Evolutionary conservation across 805 yeast genomes (phyloP).

Genomic region (Pichia sporocuriosa): DNA sequence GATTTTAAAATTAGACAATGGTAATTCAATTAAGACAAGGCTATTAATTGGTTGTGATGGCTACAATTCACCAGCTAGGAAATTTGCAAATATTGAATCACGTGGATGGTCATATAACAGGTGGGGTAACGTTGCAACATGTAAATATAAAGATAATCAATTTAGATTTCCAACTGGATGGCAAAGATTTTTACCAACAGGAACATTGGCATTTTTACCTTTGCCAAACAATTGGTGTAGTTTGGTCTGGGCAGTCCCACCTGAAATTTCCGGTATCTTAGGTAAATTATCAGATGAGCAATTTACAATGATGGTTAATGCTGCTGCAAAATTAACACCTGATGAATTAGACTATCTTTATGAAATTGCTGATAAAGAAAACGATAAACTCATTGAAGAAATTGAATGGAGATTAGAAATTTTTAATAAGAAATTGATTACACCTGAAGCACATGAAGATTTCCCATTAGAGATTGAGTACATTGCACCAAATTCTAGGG

Average conservation of each 20-base stretch:
- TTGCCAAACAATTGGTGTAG: conserved; percentile 83
- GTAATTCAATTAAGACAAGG: conserved; percentile 57
- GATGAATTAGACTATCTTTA: conserved; percentile 73
- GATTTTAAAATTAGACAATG: conserved; percentile 56
- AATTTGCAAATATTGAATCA: conserved; percentile 71
- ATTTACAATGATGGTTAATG: conserved; percentile 71
- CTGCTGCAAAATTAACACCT: conserved; percentile 73
- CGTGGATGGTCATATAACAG: conserved; percentile 89
- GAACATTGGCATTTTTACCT: conserved; percentile 90
- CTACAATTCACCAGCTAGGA: conserved; percentile 84
- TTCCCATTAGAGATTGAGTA: conserved; percentile 62
- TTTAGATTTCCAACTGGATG: conserved; percentile 65
- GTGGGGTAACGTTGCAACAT: conserved; percentile 89
- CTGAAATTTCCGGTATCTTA: conserved; percentile 61
- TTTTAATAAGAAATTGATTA: conserved; percentile 27
- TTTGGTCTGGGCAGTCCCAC: conserved; percentile 87
- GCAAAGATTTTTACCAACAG: conserved; percentile 88
- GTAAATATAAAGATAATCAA: conserved; percentile 68
- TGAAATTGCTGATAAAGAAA: conserved; percentile 32
- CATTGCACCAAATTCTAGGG: conserved; percentile 61
- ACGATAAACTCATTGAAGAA: conserved; percentile 53
- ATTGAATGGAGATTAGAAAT: conserved; percentile 61
- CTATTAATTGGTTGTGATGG: conserved; percentile 95
- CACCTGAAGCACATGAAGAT: conserved; percentile 44
- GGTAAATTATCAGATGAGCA: conserved; percentile 51